Evolutionary conservation across 2,329 filamentous ascomycete species (phyloP), one percentile per base, ranked within the genome.

Genomic region (Pyrenophora seminiperda): DNA sequence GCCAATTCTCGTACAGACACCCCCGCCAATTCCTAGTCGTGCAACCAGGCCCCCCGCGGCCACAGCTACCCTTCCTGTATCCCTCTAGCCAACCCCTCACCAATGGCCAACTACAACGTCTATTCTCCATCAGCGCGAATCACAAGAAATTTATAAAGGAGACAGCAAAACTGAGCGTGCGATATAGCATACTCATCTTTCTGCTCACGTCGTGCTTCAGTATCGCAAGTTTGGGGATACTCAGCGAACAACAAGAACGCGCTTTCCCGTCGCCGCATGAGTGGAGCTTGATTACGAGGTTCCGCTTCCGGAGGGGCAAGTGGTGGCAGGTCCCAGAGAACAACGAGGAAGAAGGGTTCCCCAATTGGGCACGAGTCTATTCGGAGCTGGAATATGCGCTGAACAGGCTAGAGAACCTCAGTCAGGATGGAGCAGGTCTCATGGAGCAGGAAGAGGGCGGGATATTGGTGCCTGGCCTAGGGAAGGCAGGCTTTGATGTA

Each of bases 251-350:
- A 53, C 78, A 90, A 36, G 91, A 97, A 75, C 81, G 87, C 39
- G 78, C 82, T 43, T 90, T 87, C 68, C 91, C 91, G 0, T 92
- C 90, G 1, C 92, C 93, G 1, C 81, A 83, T 19, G 92, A 96
- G 70, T 97, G 92, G 91, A 77, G 77, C 0, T 88, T 85, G 71
- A 75, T 84, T 57, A 90, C 88, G 37, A 80, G 91, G 18, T 83
- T 88, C 73, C 78, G 81, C 31, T 80, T 89, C 54, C 82, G 90
- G 32, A 81, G 83, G 41, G 88, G 67, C 7, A 70, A 66, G 37
- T 73, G 70, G 70, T 70, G 65, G 66, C 65, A 72, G 56, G 63
- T 73, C n/a, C 65, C 88, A 3, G 79, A 81, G 61, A 82, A 81
- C 46, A 79, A 82, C 41, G 81, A 83, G 54, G 79, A 84, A 34